These are phyloP conservation scores for Conringia planisiliqua DNA, from an alignment of 345 rosid species.

Conservation along the genomic window DNA sequence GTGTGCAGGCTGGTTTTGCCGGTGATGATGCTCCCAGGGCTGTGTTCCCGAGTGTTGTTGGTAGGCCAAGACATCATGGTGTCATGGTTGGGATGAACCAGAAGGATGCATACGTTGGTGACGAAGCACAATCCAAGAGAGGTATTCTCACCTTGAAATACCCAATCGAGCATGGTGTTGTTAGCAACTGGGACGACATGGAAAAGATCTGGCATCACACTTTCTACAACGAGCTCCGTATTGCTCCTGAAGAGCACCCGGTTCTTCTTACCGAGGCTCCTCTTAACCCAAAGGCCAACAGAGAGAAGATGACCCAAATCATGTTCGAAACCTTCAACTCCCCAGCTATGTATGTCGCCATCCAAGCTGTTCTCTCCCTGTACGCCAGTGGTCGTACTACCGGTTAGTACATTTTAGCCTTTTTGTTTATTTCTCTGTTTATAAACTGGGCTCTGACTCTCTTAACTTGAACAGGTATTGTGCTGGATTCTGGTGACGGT, in stretches of 20 bases:
- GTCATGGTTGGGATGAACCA: constrained; percentile 72
- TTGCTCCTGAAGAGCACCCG: constrained; percentile 60
- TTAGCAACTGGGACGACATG: constrained; percentile 73
- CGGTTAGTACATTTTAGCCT: constrained; percentile 33
- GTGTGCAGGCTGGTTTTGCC: constrained; percentile 51
- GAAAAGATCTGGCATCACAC: constrained; percentile 70
- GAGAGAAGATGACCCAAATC: constrained; percentile 65
- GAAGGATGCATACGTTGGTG: constrained; percentile 63
- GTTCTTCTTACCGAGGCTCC: constrained; percentile 66
- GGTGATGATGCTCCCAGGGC: constrained; percentile 69
- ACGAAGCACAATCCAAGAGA: constrained; percentile 66
- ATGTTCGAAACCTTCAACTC: constrained; percentile 58
- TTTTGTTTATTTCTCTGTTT: background rate
- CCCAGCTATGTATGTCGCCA: constrained; percentile 61
- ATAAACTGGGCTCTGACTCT: background rate
- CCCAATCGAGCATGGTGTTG: constrained; percentile 65
- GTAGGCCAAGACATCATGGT: constrained; percentile 64
- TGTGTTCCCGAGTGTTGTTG: constrained; percentile 65
- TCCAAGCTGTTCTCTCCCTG: constrained; percentile 57
- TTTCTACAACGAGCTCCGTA: constrained; percentile 59
- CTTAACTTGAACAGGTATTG: constrained; percentile 44
- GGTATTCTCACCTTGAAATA: constrained; percentile 65
- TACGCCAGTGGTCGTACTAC: constrained; percentile 69
- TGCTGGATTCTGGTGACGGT: constrained; percentile 61
- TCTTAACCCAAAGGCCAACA: constrained; percentile 59